Evolutionary conservation across 2,329 filamentous ascomycete genomes (phyloP), one percentile per base, ranked within the genome.

Genomic region (Xylariaceae sp.): DNA sequence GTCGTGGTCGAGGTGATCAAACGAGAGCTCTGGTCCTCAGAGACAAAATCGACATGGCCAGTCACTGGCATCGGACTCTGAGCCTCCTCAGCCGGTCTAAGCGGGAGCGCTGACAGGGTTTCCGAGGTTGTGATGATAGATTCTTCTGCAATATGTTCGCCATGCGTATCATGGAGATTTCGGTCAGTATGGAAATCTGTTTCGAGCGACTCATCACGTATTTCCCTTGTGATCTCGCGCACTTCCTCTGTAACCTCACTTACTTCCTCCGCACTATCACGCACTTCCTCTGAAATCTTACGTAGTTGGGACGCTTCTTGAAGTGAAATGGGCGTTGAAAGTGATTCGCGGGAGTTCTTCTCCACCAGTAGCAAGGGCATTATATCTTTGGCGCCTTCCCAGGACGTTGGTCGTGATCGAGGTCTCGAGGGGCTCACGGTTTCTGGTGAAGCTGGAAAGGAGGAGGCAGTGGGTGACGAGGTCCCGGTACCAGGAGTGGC

Each of bases 321-420:
- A 6, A 65, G 60, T 37, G 60, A 61, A 39, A 63, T 66, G 17
- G 72, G 64, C 18, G 70, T 66, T 34, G 73, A 70, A 2, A 68
- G 66, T 4, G 73, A 68, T 49, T 73, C 73, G 48, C 77, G 75
- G 7, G 78, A 76, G 2, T 76, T 77, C 64, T 77, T 85, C 72
- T 95, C 89, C 5, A 96, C 84, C 18, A 96, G 85, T 73, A 89
- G 93, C 7, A 97, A 76, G 0, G 92, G 92, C 66, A 89, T 87
- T 68, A 92, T 87, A 70, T 94, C 90, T 57, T 82, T 82, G 15
- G 80, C 81, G 64, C 75, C 83, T 50, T 86, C 84, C 84, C 84
- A 87, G 0, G 83, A 86, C 10, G 76, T 84, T 10, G 83, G 83
- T 4, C 84, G 78, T 18, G 77, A 68, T 48, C 74, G 70, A 53